Evolutionary conservation across 1,284 basidiomycete genomes (phyloP), one percentile per base, ranked within the genome.

Genomic region (Ceratorhiza oryzae-sativae): DNA sequence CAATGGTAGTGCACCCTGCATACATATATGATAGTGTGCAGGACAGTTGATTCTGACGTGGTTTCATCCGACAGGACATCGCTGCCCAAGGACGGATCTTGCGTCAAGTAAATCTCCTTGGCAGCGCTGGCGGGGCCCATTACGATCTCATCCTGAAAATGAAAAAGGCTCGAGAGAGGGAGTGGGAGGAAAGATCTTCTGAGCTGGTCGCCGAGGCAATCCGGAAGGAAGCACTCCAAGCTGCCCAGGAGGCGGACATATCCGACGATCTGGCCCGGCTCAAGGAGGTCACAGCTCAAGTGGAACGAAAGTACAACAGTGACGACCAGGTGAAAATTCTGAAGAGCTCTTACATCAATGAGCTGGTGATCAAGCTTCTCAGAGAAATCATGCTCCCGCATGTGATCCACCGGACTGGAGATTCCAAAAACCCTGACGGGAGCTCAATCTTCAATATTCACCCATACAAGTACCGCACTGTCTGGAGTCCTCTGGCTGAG

Each of bases 101-200:
- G 1, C 68, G 68, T 13, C 48, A 71, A 32, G 30, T 36, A 25
- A 55, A 67, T 13, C 48, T 48, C 32, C 61, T 53, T 6, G 78
- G 79, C 0, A 78, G 78, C 0, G 67, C 34, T 6, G 80, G 79
- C 1, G 77, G 77, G 2, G 77, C 78, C 13, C 32, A 48, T 2
- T 34, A 10, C 15, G 15, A 39, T 5, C 15, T 20, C 10, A 12
- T 51, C 30, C 8, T 25, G 1, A 10, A 60, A 2, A 8, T 36
- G 42, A 25, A n/a, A 10, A 34, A 32, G 8, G 20, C 53, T 8
- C n/a, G n/a, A 2, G 56, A n/a, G n/a, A n/a, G 30, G 23, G 56
- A 71, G 32, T 71, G 68, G 68, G 32, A 60, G 2, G 18, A 10
- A 18, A 36, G 39, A 13, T 70, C 41, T 25, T 15, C 25, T 3